These are phyloP conservation scores for Fusarium sp. DNA, from an alignment of 2,329 filamentous ascomycete genomes.

Conservation along the genomic window DNA sequence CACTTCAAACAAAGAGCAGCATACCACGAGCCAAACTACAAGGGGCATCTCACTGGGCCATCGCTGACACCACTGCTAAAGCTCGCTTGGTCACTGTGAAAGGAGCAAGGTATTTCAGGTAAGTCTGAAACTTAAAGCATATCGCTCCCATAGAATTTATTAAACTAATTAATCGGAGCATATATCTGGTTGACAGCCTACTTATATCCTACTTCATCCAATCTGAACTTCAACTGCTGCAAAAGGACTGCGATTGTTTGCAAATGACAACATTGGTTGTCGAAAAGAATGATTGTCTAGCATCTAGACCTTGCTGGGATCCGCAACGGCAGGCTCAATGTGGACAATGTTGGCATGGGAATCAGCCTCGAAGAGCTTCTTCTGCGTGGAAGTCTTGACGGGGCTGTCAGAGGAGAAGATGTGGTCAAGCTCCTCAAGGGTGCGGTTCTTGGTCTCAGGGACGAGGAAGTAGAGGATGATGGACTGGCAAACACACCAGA, in stretches of 20 bases:
- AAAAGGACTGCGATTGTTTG: neutral
- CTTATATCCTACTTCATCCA: neutral
- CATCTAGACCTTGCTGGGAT: constrained; percentile 1
- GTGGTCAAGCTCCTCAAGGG: constrained; percentile 44
- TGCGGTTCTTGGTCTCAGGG: constrained; percentile 62
- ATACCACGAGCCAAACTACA: no score
- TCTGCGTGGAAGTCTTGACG: constrained; percentile 35
- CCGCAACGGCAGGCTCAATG: constrained; percentile 16
- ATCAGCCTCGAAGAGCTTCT: constrained; percentile 37
- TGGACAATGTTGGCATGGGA: constrained; percentile 29
- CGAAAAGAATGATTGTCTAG: rapidly evolving
- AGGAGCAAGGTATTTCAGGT: neutral
- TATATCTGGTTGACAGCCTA: neutral
- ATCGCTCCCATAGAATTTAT: neutral
- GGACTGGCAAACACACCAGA: constrained; percentile 56
- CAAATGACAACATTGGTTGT: neutral
- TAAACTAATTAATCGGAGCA: neutral
- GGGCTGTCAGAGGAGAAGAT: constrained; percentile 38
- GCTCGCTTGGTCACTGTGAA: neutral
- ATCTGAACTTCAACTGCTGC: neutral
- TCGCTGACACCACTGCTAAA: neutral
- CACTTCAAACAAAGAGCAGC: no score
- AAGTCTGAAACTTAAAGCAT: neutral
- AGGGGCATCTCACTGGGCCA: no score
- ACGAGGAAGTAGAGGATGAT: constrained; percentile 59